Percentiles rank a stretch among this genome's conserved stretches.
phyloP scores from a whole-genome alignment of 139 green algal species.

The Chlorella sp. region DNA sequence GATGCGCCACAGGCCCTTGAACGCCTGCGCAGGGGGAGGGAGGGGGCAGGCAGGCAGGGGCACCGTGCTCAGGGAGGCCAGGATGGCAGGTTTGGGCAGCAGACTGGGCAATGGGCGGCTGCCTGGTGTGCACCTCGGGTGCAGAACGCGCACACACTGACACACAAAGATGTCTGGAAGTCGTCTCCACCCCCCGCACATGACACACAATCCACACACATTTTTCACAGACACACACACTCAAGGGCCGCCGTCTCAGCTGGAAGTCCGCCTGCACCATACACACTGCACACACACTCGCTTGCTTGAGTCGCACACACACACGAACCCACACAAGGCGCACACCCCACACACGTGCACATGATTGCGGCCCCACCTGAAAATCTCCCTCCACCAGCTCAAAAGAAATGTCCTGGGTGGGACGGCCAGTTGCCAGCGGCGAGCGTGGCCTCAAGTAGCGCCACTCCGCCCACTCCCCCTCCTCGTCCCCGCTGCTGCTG shows the following conservation, averaged over 20 bases:
- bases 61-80: too few relatives aligned
- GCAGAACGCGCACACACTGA: too few relatives aligned
- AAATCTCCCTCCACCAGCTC: slow-evolving; percentile 84
- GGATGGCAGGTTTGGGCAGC: not conserved
- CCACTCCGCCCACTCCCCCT: not conserved
- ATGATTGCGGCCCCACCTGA: not conserved
- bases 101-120: too few relatives aligned
- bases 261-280: too few relatives aligned
- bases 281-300: too few relatives aligned
- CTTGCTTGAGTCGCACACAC: not conserved
- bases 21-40: slow-evolving; percentile 57
- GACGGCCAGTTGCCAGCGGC: not conserved
- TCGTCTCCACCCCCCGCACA: not conserved
- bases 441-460: slow-evolving; percentile 23
- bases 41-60: not conserved
- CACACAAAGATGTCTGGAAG: not conserved
- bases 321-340: not conserved
- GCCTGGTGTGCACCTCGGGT: not conserved
- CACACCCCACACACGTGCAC: not conserved
- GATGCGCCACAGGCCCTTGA: slow-evolving; percentile 85
- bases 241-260: too few relatives aligned
- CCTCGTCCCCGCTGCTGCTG: not conserved
- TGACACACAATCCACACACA: not conserved
- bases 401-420: slow-evolving; percentile 78
- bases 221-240: too few relatives aligned